Evolutionary conservation across 768 basidiomycete genomes (phyloP), one percentile per base, ranked within the genome.

Genomic region (Floccularia luteovirens): DNA sequence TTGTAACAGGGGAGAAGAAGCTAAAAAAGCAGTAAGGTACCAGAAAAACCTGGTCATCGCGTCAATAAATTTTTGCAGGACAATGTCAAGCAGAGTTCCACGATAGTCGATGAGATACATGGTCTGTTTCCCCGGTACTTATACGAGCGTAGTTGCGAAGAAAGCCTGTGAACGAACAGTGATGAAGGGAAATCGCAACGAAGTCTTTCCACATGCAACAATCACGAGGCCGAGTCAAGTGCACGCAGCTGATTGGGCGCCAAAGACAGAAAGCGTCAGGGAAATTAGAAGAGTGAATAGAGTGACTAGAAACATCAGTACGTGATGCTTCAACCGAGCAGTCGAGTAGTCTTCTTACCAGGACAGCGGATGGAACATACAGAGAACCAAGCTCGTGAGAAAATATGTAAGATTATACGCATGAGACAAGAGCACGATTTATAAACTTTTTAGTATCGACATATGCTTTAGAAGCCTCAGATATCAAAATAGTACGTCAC

Each of bases 11-110:
- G 61, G 44, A 3, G 44, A 55, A 16, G 61, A 58, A 25, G 62
- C 60, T 46, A 70, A 55, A 43, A 75, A 69, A 7, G 70, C 60
- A 19, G 57, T 61, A 16, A 75, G 50, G 48, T 66, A 72, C 55
- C 68, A 65, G 12, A 71, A 37, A 17, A 62, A 32, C 19, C 61
- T 60, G 23, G 54, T 52, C 64, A 70, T 68, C 16, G 54, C 48
- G 43, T 68, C 60, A 39, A 58, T 57, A n/a, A 72, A 28, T 33
- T 55, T 52, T 28, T 55, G 53, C 20, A 63, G 44, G 16, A 65
- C 38, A 64, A 50, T 51, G 63, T 63, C 46, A 63, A 46, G 61
- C 30, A 64, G 52, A 31, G 53, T 53, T 43, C 50, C 57, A 48
- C 65, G 59, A 43, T 59, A 54, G 22, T 58, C 53, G 32, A 66